Base-by-base conservation (phyloP, 83 land plant species). In the Picea abies region DNA sequence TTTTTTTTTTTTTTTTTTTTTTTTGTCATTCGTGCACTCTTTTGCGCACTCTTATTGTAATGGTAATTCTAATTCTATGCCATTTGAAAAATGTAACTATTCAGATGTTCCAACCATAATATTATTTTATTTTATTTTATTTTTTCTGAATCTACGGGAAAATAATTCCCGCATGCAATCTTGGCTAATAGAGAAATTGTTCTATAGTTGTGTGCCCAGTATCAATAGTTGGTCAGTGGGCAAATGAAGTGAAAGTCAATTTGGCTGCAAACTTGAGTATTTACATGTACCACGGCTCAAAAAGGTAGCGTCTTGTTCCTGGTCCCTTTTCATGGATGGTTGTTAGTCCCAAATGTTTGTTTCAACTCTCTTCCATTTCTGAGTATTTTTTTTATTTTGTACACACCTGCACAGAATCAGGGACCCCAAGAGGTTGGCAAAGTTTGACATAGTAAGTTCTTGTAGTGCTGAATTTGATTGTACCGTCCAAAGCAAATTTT, bases 271-370 rank as follows among this genome's bases (percentile, higher is more conserved):
- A 88, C 65, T 83, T 85, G 10, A 88, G 88, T 60, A 88, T 88
- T 71, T 88, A 88, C 76, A 88, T 88, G 90, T 88, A 88, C 60
- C 90, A 88, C 60, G 90, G 90, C 67, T 88, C 90, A 41, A 88
- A 88, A 66, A 88, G 90, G 90, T 80, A 88, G n/a, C 29, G 32
- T 83, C 35, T 16, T 20, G 29, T 15, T 47, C 37, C 79, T 68
- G 39, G 2, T 4, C 11, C 17, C 25, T 37, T 37, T 35, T 75
- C 44, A 26, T 26, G 9, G 41, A 75, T 19, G 7, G n/a, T 26
- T 75, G 49, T 19, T 19, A 29, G 78, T 75, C 6, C 78, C 78
- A 78, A 78, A 19, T 49, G 56, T 49, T 49, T 10, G 56, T 49
- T 10, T 49, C 3, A 49, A 10, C 56, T 9, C 56, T 49, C 56